These are phyloP conservation scores for Allantophomopsis lycopodina DNA, from an alignment of 2,329 filamentous ascomycete genomes.

Conservation along the genomic window DNA sequence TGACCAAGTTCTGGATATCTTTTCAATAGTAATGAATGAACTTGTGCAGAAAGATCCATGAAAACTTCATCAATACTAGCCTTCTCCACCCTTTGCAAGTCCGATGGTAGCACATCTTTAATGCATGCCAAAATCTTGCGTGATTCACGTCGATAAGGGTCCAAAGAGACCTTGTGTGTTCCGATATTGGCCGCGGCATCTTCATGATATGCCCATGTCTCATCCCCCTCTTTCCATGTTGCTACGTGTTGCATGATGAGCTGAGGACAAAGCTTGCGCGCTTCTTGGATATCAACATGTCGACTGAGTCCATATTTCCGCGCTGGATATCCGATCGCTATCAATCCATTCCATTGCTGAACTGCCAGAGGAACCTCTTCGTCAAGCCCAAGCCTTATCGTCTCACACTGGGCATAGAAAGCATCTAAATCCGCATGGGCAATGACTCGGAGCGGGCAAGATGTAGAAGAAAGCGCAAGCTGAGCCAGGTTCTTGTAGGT, in stretches of 20 bases:
- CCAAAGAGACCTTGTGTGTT: slow-evolving; percentile 86
- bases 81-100: slow-evolving; percentile 71
- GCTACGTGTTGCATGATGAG: slow-evolving; percentile 86
- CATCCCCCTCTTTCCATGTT: slow-evolving; percentile 86
- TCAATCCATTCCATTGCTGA: slow-evolving; percentile 84
- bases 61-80: slow-evolving; percentile 95
- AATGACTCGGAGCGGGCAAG: slow-evolving; percentile 71
- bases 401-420: slow-evolving; percentile 96
- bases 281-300: slow-evolving; percentile 68
- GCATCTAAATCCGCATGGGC: slow-evolving; percentile 93
- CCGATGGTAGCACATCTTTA: slow-evolving; percentile 54
- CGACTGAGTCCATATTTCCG: slow-evolving; percentile 66
- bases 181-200: slow-evolving; percentile 64
- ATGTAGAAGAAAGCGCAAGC: slow-evolving; percentile 55
- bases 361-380: slow-evolving; percentile 77
- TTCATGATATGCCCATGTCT: slow-evolving; percentile 80
- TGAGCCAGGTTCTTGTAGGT: slow-evolving; percentile 74
- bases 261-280: slow-evolving; percentile 72
- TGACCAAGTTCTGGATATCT: slow-evolving; percentile 60
- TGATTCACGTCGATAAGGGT: slow-evolving; percentile 80
- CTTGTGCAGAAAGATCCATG: slow-evolving; percentile 74
- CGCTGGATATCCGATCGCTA: slow-evolving; percentile 92
- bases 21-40: slow-evolving; percentile 62
- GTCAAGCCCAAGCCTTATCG: slow-evolving; percentile 64
- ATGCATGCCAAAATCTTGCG: slow-evolving; percentile 69